Conservation (phyloP, 352 stramenopile species). For the Globisporangium uncinulatum region DNA sequence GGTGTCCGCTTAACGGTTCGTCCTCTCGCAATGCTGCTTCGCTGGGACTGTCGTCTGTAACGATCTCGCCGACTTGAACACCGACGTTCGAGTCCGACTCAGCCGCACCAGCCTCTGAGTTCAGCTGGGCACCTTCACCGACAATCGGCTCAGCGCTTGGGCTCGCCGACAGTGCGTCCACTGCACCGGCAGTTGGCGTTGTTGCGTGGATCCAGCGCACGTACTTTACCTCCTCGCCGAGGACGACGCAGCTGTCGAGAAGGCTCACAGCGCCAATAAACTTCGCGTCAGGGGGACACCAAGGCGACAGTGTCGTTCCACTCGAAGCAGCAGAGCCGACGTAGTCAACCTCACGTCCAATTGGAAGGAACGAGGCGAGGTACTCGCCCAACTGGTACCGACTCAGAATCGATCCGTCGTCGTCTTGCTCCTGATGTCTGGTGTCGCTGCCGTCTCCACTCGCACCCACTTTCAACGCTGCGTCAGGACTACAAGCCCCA, state of each 20-base stretch:
- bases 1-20: background rate
- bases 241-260: constrained; percentile 39
- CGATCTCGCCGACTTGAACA: background rate
- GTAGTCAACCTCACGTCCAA: constrained; percentile 14
- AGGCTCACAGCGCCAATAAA: constrained; percentile 38
- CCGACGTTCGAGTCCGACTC: background rate
- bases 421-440: constrained; percentile 1
- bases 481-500: background rate
- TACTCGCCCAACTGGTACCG: constrained; percentile 43
- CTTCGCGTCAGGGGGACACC: constrained; percentile 28
- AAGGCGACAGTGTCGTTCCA: constrained; percentile 16
- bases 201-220: constrained; percentile 43
- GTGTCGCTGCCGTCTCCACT: background rate
- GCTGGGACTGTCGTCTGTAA: background rate
- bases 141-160: background rate
- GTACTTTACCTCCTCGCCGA: constrained; percentile 63
- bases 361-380: constrained; percentile 27
- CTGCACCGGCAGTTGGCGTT: background rate
- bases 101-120: background rate
- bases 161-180: background rate
- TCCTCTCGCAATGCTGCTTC: background rate
- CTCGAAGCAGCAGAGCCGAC: constrained; percentile 13
- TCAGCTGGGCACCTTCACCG: background rate
- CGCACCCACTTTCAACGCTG: background rate
- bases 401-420: constrained; percentile 15